These are phyloP conservation scores for Mychonastes homosphaera DNA, from an alignment of 139 green algal species.

Conservation along the genomic window DNA sequence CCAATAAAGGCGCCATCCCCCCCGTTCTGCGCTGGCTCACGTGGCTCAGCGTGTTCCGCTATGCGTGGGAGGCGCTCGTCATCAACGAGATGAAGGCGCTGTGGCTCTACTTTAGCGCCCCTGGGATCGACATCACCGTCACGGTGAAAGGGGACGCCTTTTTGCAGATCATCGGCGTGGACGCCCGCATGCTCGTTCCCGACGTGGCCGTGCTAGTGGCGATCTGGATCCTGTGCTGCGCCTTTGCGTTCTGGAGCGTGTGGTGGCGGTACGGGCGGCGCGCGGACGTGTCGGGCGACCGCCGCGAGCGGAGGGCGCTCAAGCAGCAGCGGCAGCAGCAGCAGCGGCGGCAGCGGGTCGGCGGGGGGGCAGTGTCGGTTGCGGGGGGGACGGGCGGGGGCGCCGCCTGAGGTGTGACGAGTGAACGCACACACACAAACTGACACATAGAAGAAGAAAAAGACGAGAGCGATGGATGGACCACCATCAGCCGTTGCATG, in stretches of 20 bases:
- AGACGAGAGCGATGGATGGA: too few relatives aligned
- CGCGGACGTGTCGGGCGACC: too few relatives aligned
- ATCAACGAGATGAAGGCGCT: slow-evolving; percentile 51
- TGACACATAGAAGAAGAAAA: too few relatives aligned
- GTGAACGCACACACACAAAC: too few relatives aligned
- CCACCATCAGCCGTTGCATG: too few relatives aligned
- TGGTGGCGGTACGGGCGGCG: slow-evolving; percentile 8
- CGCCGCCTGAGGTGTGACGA: too few relatives aligned
- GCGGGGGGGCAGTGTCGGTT: too few relatives aligned
- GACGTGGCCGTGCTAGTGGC: slow-evolving; percentile 33
- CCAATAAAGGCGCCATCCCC: slow-evolving; percentile 42
- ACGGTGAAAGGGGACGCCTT: slow-evolving; percentile 28
- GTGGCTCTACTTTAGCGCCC: slow-evolving; percentile 30
- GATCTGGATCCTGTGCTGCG: slow-evolving; percentile 15
- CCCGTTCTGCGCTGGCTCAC: slow-evolving; percentile 44
- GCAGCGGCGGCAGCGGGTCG: too few relatives aligned
- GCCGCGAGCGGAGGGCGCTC: too few relatives aligned
- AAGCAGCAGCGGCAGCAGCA: too few relatives aligned
- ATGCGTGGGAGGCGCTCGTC: slow-evolving; percentile 36
- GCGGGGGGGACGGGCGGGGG: too few relatives aligned
- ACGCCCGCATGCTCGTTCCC: slow-evolving; percentile 8
- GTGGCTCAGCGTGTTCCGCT: slow-evolving; percentile 46
- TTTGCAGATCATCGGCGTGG: slow-evolving; percentile 31
- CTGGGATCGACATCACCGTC: slow-evolving; percentile 2
- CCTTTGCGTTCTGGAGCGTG: slow-evolving; percentile 7